Base-by-base conservation (phyloP, 345 rosid species). In the Rhizophora apiculata region DNA sequence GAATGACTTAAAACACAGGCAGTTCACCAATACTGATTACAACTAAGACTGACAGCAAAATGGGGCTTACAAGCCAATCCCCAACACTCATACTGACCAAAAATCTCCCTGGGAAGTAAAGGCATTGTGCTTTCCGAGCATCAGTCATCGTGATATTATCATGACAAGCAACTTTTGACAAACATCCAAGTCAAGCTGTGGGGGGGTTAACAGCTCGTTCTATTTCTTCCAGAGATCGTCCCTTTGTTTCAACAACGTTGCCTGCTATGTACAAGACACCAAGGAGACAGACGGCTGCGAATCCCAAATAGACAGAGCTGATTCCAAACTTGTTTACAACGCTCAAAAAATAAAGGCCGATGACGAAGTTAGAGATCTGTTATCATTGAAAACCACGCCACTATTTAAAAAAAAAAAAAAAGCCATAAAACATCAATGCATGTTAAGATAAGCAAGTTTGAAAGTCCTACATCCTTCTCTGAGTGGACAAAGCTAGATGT, bases 241-340 rank as follows among this genome's bases (percentile, higher is more conserved):
- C 99, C 85, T 95, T 95, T 1, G 99, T 95, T 77, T 95, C 99
- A 8, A 95, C 94, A 0, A 95, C 91, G 37, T 90, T 89, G 57
- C 85, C 82, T 11, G 86, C 82, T 80, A 95, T 83, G 89, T 92
- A 92, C 73, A 90, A 53, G 59, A 90, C 93, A 0, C 96, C 98
- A 60, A 92, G 93, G 61, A 96, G 70, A 64, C 99, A 92, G 68
- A 96, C 67, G 18, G 77, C 81, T 0, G 99, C 80, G 27, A 92
- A 92, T 74, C 98, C 98, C 78, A 92, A 66, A 82, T 92, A 92
- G 11, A 89, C 94, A n/a, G 85, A 72, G 87, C 96, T 90, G 86
- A 96, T 90, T 49, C 99, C 99, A 8, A 87, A 88, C 82, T 85
- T 89, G 81, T 80, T 92, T 69, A 96, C 96, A 21, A 92, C 84